Conservation (phyloP, 805 yeast genomes). For the Scheffersomyces spartinae region DNA sequence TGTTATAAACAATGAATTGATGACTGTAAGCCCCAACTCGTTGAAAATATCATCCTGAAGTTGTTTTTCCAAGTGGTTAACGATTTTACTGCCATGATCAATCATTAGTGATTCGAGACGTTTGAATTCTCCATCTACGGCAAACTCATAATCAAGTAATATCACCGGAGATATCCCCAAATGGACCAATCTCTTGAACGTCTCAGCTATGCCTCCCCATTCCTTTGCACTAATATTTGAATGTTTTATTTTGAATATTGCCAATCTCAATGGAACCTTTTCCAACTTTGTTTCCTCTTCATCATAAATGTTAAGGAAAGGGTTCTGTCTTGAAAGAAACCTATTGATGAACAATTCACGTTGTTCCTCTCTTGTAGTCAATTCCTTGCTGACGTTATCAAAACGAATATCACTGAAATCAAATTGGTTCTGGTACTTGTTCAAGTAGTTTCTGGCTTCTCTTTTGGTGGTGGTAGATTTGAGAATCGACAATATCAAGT, state of each 20-base stretch:
- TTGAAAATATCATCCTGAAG: no score
- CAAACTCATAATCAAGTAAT: slow-evolving; percentile 52
- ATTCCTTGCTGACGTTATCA: slow-evolving; percentile 13
- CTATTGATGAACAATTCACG: slow-evolving; percentile 21
- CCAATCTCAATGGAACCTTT: slow-evolving; percentile 38
- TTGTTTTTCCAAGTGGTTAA: no score
- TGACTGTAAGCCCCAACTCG: slow-evolving; percentile 1
- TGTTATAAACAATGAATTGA: slow-evolving; percentile 5
- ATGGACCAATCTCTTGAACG: slow-evolving; percentile 41
- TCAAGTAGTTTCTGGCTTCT: slow-evolving; percentile 74
- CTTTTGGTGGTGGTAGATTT: slow-evolving; percentile 89
- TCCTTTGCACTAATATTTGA: slow-evolving; percentile 19
- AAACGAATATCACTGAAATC: slow-evolving; percentile 12
- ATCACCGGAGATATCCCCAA: slow-evolving; percentile 71
- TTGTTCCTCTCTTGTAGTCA: slow-evolving; percentile 13
- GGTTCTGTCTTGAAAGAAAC: slow-evolving; percentile 19
- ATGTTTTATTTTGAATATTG: slow-evolving; percentile 41
- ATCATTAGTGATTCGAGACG: no score
- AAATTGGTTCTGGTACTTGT: slow-evolving; percentile 49
- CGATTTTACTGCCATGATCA: no score
- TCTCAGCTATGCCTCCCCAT: slow-evolving; percentile 40
- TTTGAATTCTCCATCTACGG: no score
- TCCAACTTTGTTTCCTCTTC: slow-evolving; percentile 21
- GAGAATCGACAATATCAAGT: slow-evolving; percentile 71
- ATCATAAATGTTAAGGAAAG: slow-evolving; percentile 21